Evolutionary conservation across 2,329 filamentous ascomycete species (phyloP), one percentile per base, ranked within the genome.

Genomic region (Albifimbria verrucaria): DNA sequence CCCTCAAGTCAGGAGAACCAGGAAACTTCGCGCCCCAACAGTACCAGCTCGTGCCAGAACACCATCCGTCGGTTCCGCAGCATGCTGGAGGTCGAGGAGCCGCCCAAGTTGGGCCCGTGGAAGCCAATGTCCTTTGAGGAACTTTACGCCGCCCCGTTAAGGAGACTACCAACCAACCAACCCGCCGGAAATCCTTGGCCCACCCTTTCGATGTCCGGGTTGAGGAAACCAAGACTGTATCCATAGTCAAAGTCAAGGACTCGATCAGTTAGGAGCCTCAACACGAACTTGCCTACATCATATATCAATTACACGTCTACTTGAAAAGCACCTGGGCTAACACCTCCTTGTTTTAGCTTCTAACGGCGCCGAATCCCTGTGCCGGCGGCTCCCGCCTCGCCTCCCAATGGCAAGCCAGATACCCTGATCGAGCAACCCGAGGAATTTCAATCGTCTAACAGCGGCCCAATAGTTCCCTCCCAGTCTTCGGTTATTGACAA

Each of bases 401-500:
- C 72, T 49, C 62, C 69, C 51, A 68, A 64, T 64, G 72, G 74
- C 67, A 70, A 70, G 71, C 59, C 60, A 56, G 62, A 64, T 54
- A 59, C 65, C 54, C 58, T 64, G 50, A 62, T 64, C 57, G 60
- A 65, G 18, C 52, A 57, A 43, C 41, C 53, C 59, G 63, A 67
- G 63, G 64, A 66, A 65, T 64, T 64, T 59, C 55, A 61, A 57
- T 60, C 60, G 63, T 72, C 73, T 72, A 69, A 76, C 68, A 51
- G 53, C 47, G 53, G 44, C 45, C 52, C 59, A 56, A 58, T 64
- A 66, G 66, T 66, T 52, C 63, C 70, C 49, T 65, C 68, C 60
- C 69, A 68, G 64, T 62, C 67, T 50, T 79, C 83, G 61, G 76
- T 80, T 62, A 83, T 78, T 67, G 88, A 91, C 67, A 88, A 88